Conservation (phyloP, 176 grass and related monocot genomes). For the Aegilops longissima region DNA sequence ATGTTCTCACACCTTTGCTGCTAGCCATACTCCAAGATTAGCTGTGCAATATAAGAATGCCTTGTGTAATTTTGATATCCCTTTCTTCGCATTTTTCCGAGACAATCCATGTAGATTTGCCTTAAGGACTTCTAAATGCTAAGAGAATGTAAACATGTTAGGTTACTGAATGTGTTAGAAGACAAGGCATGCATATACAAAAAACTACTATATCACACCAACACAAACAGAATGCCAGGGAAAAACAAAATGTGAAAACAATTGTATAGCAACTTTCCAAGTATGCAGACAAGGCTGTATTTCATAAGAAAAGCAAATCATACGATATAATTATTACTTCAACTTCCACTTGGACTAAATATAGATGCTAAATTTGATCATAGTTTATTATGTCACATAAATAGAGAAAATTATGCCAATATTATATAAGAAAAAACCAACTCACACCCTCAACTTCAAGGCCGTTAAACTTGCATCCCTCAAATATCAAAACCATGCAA, state of each 20-base stretch:
- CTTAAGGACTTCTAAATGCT: conserved; percentile 54
- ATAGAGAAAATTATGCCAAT: too few relatives aligned
- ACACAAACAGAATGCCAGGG: neutral
- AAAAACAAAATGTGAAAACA: neutral
- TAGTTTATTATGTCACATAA: too few relatives aligned
- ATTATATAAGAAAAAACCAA: too few relatives aligned
- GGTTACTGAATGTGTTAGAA: neutral
- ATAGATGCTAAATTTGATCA: too few relatives aligned
- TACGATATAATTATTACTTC: neutral
- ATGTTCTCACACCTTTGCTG: conserved; percentile 48
- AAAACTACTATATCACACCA: neutral
- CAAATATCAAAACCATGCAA: too few relatives aligned
- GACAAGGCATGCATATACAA: neutral
- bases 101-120: conserved; percentile 23
- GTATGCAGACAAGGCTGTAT: neutral
- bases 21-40: conserved; percentile 65
- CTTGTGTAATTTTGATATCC: conserved; percentile 40
- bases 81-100: conserved; percentile 34
- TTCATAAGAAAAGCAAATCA: neutral
- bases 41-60: conserved; percentile 55
- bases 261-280: neutral
- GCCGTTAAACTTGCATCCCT: too few relatives aligned
- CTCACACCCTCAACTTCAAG: too few relatives aligned
- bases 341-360: too few relatives aligned
- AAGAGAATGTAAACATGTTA: conserved; percentile 36